phyloP scores from a whole-genome alignment of 768 basidiomycete genomes.

The Chalciporus piperatus region DNA sequence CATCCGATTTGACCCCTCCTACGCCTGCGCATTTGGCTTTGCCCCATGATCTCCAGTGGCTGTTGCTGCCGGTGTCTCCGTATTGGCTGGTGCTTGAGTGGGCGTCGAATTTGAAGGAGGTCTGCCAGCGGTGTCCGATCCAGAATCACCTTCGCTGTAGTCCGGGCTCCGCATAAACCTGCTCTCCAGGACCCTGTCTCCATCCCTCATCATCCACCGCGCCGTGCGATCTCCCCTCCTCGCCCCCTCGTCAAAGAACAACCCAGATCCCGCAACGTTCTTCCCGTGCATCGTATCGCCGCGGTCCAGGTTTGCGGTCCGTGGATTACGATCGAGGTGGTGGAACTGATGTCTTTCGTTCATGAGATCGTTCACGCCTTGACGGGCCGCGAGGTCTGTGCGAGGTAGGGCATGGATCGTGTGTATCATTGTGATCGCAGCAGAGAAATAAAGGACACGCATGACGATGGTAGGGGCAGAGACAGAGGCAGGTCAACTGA shows the following conservation, averaged over 20 bases:
- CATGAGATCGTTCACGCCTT: slow-evolving; percentile 13
- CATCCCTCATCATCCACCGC: neutral
- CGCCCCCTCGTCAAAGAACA: neutral
- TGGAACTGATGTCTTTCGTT: slow-evolving; percentile 26
- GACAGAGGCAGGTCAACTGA: slow-evolving; percentile 10
- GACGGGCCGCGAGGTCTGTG: slow-evolving; percentile 20
- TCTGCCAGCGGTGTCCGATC: slow-evolving; percentile 1
- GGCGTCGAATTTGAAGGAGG: slow-evolving; percentile 10
- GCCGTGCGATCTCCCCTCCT: neutral
- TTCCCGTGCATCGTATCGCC: neutral
- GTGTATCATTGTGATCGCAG: slow-evolving; percentile 25
- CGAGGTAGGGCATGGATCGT: slow-evolving; percentile 21
- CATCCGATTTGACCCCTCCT: neutral
- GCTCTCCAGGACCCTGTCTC: slow-evolving; percentile 1
- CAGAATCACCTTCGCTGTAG: slow-evolving; percentile 21
- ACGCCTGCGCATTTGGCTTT: neutral
- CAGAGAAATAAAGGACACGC: slow-evolving; percentile 21
- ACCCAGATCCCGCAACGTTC: neutral
- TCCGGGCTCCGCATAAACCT: slow-evolving; percentile 26
- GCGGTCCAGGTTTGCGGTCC: slow-evolving; percentile 18
- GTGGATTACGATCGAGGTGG: slow-evolving; percentile 30
- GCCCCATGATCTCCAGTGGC: slow-evolving; percentile 3
- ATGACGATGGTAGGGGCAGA: slow-evolving; percentile 23
- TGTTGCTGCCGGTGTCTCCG: slow-evolving; percentile 6
- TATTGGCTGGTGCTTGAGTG: slow-evolving; percentile 9